Base-by-base conservation (phyloP, 306 rosid genomes). In the Vicia faba region DNA sequence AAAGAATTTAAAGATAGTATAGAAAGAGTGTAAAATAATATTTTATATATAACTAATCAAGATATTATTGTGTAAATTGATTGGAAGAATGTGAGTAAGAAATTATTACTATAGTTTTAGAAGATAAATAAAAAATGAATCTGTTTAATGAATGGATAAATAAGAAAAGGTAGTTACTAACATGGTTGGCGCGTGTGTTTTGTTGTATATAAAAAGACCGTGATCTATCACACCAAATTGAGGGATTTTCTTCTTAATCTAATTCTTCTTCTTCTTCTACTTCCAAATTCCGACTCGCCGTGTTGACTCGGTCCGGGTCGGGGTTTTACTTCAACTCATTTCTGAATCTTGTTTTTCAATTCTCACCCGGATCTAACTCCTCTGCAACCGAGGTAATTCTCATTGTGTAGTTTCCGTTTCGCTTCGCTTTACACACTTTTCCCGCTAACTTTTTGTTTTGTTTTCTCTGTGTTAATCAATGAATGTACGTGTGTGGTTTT, bases 261-360 rank as follows among this genome's bases (percentile, higher is more conserved):
- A 6, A 7, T 33, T 33, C 71, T 45, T 60, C 29, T 33, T 13
- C 16, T 25, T 44, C 61, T 45, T 20, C 23, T 61, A 33, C 13
- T 63, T 44, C 54, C 35, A 66, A 62, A 77, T 74, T 69, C 67
- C 29, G 70, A 69, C 77, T 79, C 78, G 57, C 69, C 66, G 40
- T 46, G 68, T 56, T 79, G 81, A 80, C 82, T 77, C 84, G 38
- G 76, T 70, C 70, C 31, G 68, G 61, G 81, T 83, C 76, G 68
- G 73, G 75, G 54, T 64, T 71, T 64, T 6, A 44, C 16, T 38
- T 39, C 54, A 58, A 10, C 69, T 86, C 72, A 3, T 35, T 73
- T 59, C 59, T 16, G 7, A 63, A 28, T 60, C 74, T 50, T 58
- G 65, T 58, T 45, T 72, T 77, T 50, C 16, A 41, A 62, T 70